Conservation (phyloP, 177 flowering plant genomes). For the Vitis hybrid region DNA sequence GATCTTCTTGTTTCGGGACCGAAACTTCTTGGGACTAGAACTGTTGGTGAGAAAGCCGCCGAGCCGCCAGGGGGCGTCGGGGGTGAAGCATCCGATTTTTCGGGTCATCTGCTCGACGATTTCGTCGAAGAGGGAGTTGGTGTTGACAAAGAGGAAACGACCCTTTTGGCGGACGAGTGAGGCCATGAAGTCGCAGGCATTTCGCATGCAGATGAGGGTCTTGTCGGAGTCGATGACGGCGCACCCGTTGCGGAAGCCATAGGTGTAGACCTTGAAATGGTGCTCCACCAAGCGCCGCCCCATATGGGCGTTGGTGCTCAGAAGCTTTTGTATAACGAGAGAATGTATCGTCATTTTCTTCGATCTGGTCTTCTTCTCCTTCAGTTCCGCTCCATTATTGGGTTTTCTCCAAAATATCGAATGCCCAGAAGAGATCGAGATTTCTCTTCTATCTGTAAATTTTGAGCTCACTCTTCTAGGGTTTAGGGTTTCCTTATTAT, state of each 20-base stretch:
- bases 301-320: slow-evolving; percentile 56
- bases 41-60: slow-evolving; percentile 64
- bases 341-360: slow-evolving; percentile 59
- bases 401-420: too few relatives aligned
- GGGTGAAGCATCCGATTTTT: slow-evolving; percentile 30
- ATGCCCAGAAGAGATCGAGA: too few relatives aligned
- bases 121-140: slow-evolving; percentile 52
- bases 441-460: too few relatives aligned
- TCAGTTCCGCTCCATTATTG: too few relatives aligned
- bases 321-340: slow-evolving; percentile 59
- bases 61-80: slow-evolving; percentile 41
- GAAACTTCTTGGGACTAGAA: slow-evolving; percentile 57
- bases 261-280: slow-evolving; percentile 57
- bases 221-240: slow-evolving; percentile 66
- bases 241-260: slow-evolving; percentile 51
- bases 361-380: too few relatives aligned
- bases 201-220: slow-evolving; percentile 62
- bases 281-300: slow-evolving; percentile 48
- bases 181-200: slow-evolving; percentile 54
- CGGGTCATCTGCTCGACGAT: slow-evolving; percentile 50
- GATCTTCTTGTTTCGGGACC: slow-evolving; percentile 56
- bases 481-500: too few relatives aligned
- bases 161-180: slow-evolving; percentile 39
- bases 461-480: too few relatives aligned
- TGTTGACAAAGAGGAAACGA: slow-evolving; percentile 57